Evolutionary conservation across 345 rosid species (phyloP).

Genomic region (Erucastrum elatum): DNA sequence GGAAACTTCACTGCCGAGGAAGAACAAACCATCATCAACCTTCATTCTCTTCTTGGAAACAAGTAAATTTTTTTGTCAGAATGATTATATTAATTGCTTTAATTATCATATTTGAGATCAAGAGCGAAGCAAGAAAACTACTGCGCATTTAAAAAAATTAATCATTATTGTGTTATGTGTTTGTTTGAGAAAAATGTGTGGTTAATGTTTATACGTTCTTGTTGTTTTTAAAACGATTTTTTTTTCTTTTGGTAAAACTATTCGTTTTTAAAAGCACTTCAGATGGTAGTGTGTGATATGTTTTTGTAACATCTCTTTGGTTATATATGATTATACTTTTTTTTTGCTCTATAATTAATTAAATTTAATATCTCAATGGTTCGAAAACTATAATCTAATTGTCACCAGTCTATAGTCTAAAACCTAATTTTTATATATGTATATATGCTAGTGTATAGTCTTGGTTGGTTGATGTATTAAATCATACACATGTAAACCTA

Average conservation of each 20-base stretch:
- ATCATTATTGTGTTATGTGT: neutral
- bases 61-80: slow-evolving; percentile 43
- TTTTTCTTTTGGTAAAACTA: neutral
- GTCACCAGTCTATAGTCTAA: neutral
- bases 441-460: neutral
- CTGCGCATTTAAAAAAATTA: neutral
- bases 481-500: slow-evolving; percentile 15
- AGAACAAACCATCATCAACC: slow-evolving; percentile 67
- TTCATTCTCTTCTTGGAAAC: slow-evolving; percentile 70
- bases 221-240: neutral
- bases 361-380: neutral
- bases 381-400: neutral
- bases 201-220: neutral
- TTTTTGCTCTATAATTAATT: neutral
- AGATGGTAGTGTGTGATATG: neutral
- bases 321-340: neutral
- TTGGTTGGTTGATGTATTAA: slow-evolving; percentile 20
- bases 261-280: neutral
- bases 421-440: neutral
- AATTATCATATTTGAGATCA: neutral
- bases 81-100: neutral
- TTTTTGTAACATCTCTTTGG: neutral
- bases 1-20: slow-evolving; percentile 75
- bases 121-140: neutral
- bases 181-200: neutral